Evolutionary conservation across 1,284 basidiomycete genomes (phyloP).

Genomic region (Leccinum griseonigrum): DNA sequence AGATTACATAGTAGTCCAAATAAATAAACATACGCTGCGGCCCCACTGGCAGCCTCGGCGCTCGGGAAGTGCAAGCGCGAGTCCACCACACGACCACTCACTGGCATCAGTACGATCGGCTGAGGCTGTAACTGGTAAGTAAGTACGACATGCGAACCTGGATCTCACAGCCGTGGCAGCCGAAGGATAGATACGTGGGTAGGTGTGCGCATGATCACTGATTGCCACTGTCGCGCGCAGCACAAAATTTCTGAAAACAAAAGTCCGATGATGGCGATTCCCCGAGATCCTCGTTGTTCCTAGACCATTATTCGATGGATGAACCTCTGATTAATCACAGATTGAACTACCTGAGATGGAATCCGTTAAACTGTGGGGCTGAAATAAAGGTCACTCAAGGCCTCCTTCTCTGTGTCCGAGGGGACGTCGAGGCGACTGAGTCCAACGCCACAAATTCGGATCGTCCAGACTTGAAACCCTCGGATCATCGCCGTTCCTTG

Average conservation of each 20-base stretch:
- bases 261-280: background rate
- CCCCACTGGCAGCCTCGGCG: too few relatives aligned
- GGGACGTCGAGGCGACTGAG: too few relatives aligned
- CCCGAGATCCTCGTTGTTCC: background rate
- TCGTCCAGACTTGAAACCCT: background rate
- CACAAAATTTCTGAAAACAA: background rate
- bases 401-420: too few relatives aligned
- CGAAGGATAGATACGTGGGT: background rate
- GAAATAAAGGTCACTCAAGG: background rate
- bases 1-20: too few relatives aligned
- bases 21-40: background rate
- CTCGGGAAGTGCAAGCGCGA: background rate
- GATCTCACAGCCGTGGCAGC: background rate
- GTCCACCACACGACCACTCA: background rate
- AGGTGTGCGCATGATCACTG: background rate
- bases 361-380: background rate
- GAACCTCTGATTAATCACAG: background rate
- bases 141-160: background rate
- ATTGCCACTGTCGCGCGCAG: background rate
- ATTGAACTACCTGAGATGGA: background rate
- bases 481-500: background rate
- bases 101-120: background rate
- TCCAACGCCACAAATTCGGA: too few relatives aligned
- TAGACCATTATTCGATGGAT: background rate
- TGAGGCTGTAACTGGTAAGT: background rate